Evolutionary conservation across 2,329 filamentous ascomycete genomes (phyloP), one percentile per base, ranked within the genome.

Genomic region (Fonsecaea pedrosoi): DNA sequence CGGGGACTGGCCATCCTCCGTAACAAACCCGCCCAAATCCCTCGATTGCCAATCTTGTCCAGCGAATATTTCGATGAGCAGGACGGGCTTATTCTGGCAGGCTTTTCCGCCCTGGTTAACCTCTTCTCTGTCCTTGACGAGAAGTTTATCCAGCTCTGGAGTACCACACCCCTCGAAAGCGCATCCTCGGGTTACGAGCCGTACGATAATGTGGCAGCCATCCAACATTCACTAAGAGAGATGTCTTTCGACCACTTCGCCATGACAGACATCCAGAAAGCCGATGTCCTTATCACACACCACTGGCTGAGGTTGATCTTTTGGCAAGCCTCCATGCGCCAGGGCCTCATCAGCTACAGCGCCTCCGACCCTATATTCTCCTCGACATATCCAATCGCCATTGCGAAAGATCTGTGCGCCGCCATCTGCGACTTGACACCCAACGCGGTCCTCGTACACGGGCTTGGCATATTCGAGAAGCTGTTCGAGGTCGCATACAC

Each of bases 231-330:
- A 8, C 50, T 73, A 42, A 72, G 70, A 62, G 66, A 73, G 13
- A 67, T 71, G 60, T 66, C 66, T 13, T 71, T 72, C 56, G 65
- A 69, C 10, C 45, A 65, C 21, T 66, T 66, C 13, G 82, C 85
- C 54, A 78, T 81, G 25, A 89, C 88, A 0, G 86, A 88, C 67
- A 86, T 86, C 48, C 88, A 91, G 70, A 88, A 87, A 65, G 88
- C 89, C 1, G 87, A 91, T 67, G 81, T 91, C 15, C 82, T 89
- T 35, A 85, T 89, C 42, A 90, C 87, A 1, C 89, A 90, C 73
- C 87, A 90, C 73, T 91, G 89, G 89, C 81, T 91, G 2, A 82
- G 87, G n/a, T 85, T 89, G 0, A 89, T 90, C 77, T 85, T 90
- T 35, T 91, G 89, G 89, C 89, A 90, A 72, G 84, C 89, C 1